Percentiles rank a stretch among this genome's conserved stretches.
Conservation (phyloP, 2,329 filamentous ascomycete species). For the Ceratocystis diversiconidia region DNA sequence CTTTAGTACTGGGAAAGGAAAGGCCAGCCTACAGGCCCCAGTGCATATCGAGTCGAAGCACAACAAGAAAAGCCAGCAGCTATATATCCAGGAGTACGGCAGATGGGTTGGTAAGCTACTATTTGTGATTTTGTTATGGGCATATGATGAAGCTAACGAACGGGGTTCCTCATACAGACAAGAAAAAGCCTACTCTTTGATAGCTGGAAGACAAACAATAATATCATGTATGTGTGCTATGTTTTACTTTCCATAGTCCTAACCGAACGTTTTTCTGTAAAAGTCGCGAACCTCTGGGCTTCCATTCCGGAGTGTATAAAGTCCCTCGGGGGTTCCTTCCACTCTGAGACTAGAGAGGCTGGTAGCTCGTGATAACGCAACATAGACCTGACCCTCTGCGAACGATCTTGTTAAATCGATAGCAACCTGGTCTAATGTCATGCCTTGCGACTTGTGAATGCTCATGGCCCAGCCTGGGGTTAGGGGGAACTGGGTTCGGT, state of each 20-base stretch:
- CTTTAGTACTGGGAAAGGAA: neutral
- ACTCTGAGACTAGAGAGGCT: neutral
- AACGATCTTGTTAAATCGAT: neutral
- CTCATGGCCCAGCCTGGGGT: neutral
- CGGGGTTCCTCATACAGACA: neutral
- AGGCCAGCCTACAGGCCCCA: neutral
- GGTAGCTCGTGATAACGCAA: neutral
- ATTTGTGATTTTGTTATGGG: neutral
- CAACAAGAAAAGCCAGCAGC: neutral
- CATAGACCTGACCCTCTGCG: neutral
- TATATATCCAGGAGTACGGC: slow-evolving; percentile 1
- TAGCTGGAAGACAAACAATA: neutral
- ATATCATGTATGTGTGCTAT: neutral
- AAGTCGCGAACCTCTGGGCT: neutral
- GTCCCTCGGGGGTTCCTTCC: neutral
- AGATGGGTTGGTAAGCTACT: neutral
- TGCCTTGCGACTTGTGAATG: neutral
- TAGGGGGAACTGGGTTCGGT: neutral
- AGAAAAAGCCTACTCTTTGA: neutral
- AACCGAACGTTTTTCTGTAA: neutral
- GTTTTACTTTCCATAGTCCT: neutral
- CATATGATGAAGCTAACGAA: neutral
- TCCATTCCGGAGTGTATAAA: neutral
- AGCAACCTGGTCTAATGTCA: neutral
- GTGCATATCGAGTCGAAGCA: neutral